Conservation (phyloP, 116 monocot genomes). For the Cymodocea nodosa region DNA sequence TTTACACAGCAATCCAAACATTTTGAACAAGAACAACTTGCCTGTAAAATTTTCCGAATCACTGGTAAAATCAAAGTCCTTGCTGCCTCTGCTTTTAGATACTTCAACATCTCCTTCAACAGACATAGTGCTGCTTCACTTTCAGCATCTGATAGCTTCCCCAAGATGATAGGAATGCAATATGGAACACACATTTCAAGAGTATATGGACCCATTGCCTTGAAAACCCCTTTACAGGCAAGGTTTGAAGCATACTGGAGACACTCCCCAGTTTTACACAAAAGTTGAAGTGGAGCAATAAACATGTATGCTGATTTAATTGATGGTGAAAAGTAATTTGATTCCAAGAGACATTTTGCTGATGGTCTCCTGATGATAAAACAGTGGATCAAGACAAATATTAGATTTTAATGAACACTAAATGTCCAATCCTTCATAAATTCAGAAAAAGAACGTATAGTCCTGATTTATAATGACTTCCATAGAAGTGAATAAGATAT, state of each 20-base stretch:
- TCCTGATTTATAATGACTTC: too few relatives aligned
- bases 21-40: constrained; percentile 9
- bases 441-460: background rate
- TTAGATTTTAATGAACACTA: background rate
- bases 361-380: constrained; percentile 69
- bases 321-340: constrained; percentile 58
- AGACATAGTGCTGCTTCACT: constrained; percentile 58
- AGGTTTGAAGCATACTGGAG: constrained; percentile 74
- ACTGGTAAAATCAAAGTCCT: constrained; percentile 51
- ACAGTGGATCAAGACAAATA: background rate
- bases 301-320: constrained; percentile 66
- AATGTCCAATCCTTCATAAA: background rate
- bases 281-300: constrained; percentile 74
- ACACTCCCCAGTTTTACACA: constrained; percentile 37
- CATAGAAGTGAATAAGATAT: too few relatives aligned
- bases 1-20: background rate
- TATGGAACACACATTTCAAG: constrained; percentile 79
- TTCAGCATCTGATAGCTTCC: constrained; percentile 59
- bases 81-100: constrained; percentile 43
- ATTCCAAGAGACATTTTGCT: constrained; percentile 66
- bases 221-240: constrained; percentile 56
- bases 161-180: constrained; percentile 52
- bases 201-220: constrained; percentile 68
- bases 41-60: constrained; percentile 97
- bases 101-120: constrained; percentile 71